Percentiles rank a stretch among this genome's conserved stretches.
Evolutionary conservation across 1,139 yeast species (phyloP).

Genomic region (Geotrichum citri-aurantii): DNA sequence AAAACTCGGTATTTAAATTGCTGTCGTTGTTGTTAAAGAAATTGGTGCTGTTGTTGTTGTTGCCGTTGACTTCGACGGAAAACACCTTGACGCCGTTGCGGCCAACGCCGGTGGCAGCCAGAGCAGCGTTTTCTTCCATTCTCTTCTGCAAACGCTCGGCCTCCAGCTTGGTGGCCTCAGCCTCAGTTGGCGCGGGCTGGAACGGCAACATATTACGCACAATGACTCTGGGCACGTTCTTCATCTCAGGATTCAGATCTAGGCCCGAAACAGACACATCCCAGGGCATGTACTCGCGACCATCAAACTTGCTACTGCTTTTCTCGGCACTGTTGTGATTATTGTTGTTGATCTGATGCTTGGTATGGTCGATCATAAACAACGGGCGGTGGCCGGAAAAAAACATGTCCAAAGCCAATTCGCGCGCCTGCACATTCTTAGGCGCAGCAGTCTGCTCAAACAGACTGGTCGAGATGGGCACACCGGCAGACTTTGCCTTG

Average conservation of each 20-base stretch:
- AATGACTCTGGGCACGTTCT: slow-evolving; percentile 23
- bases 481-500: slow-evolving; percentile 2
- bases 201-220: slow-evolving; percentile 22
- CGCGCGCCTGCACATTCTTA: slow-evolving; percentile 16
- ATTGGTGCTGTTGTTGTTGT: background rate
- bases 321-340: slow-evolving; percentile 11
- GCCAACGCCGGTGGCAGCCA: slow-evolving; percentile 1
- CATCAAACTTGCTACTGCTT: slow-evolving; percentile 8
- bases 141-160: slow-evolving; percentile 14
- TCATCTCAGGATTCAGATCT: slow-evolving; percentile 23
- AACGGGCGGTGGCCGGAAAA: slow-evolving; percentile 33
- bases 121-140: slow-evolving; percentile 5
- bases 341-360: slow-evolving; percentile 13
- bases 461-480: slow-evolving; percentile 9
- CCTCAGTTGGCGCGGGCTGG: slow-evolving; percentile 18
- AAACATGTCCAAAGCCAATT: slow-evolving; percentile 29
- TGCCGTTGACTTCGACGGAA: slow-evolving; percentile 12
- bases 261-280: slow-evolving; percentile 23
- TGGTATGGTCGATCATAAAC: slow-evolving; percentile 21
- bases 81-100: slow-evolving; percentile 12
- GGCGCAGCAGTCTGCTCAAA: slow-evolving; percentile 13
- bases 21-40: slow-evolving; percentile 1
- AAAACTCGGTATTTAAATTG: slow-evolving; percentile 10
- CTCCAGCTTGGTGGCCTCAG: slow-evolving; percentile 16
- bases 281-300: slow-evolving; percentile 23